These are phyloP conservation scores for Leccinum olivaceopallidum DNA, from an alignment of 768 basidiomycete species.

Conservation along the genomic window DNA sequence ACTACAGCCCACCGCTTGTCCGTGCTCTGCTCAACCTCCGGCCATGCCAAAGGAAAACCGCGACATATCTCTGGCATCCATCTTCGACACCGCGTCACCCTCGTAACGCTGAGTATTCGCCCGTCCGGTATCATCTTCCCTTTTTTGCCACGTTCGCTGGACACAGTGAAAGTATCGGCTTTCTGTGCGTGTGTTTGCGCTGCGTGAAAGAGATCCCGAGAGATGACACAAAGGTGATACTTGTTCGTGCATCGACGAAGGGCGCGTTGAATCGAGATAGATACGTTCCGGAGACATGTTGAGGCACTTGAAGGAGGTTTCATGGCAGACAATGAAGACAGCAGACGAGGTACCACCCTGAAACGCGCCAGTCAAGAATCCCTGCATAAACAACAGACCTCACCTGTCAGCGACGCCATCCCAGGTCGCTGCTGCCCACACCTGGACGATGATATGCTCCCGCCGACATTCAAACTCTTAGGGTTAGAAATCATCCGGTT, in stretches of 20 bases:
- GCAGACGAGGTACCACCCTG: conserved; percentile 20
- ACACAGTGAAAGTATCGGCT: conserved; percentile 26
- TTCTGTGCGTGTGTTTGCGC: conserved; percentile 25
- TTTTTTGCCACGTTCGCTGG: conserved; percentile 23
- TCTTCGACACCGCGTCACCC: conserved; percentile 10
- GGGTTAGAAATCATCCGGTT: conserved; percentile 60
- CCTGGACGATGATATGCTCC: conserved; percentile 30
- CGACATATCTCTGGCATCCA: conserved; percentile 51
- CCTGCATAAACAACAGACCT: conserved; percentile 10
- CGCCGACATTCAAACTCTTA: conserved; percentile 43
- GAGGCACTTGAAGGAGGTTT: conserved; percentile 35
- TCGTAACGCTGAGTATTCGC: conserved; percentile 34
- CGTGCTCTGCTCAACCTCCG: conserved; percentile 43
- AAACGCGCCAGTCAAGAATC: conserved; percentile 12
- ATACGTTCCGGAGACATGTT: conserved; percentile 59
- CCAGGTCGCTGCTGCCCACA: conserved; percentile 23
- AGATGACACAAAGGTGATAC: conserved; percentile 48
- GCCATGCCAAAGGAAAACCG: conserved; percentile 33
- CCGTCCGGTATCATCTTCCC: conserved; percentile 52
- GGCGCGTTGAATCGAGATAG: conserved; percentile 23
- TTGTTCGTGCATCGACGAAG: conserved; percentile 38
- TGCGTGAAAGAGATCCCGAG: conserved; percentile 50
- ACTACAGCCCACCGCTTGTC: conserved; percentile 27
- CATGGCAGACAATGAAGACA: conserved; percentile 37
- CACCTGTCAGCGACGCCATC: conserved; percentile 21